Evolutionary conservation across 305 asterid genomes (phyloP).

Genomic region (Rubia occidens): DNA sequence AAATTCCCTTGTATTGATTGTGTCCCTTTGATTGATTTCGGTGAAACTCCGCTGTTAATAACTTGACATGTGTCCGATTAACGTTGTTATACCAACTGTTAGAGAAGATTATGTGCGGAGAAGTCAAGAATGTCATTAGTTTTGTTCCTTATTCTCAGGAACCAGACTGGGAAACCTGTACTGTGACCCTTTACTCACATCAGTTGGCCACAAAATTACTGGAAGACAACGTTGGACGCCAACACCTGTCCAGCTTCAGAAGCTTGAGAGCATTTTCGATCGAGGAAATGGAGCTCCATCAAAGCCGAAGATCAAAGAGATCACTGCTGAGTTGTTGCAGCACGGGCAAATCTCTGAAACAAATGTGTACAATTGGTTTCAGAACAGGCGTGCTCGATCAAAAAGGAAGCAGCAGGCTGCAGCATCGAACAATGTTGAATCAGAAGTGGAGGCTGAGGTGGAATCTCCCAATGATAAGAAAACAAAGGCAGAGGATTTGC

Average conservation of each 20-base stretch:
- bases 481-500: conserved; percentile 62
- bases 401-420: conserved; percentile 80
- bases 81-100: background rate
- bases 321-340: conserved; percentile 72
- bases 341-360: conserved; percentile 97
- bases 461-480: conserved; percentile 75
- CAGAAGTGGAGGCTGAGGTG: conserved; percentile 83
- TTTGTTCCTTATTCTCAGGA: conserved; percentile 34
- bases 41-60: no score
- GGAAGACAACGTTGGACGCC: conserved; percentile 99
- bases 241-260: conserved; percentile 84
- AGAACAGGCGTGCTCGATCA: conserved; percentile 95
- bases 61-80: background rate
- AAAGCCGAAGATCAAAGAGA: conserved; percentile 89
- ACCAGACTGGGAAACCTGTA: conserved; percentile 73
- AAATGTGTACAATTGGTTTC: conserved; percentile 97
- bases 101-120: no score
- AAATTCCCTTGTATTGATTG: background rate
- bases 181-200: conserved; percentile 56
- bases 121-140: background rate
- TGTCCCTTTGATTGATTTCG: background rate
- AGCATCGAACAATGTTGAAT: conserved; percentile 45
- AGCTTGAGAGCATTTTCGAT: conserved; percentile 77
- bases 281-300: conserved; percentile 94
- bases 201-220: conserved; percentile 68